These are phyloP conservation scores for Xerocomus nothofagi DNA, from an alignment of 1,284 basidiomycete genomes.

Conservation along the genomic window DNA sequence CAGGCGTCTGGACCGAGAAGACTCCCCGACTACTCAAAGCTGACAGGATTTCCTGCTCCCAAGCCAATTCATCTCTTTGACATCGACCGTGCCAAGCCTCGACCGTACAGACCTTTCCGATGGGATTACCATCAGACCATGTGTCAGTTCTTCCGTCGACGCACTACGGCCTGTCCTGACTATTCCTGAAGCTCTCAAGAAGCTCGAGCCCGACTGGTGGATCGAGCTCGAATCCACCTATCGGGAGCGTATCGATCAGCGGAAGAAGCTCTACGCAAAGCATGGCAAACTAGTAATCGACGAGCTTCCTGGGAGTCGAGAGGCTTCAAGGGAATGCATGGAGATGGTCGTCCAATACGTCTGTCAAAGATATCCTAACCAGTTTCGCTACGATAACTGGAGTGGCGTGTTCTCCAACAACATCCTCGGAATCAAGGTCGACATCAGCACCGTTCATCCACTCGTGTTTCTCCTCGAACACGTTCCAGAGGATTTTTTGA, in stretches of 20 bases:
- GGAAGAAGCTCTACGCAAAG: conserved; percentile 38
- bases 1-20: conserved; percentile 5
- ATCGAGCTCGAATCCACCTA: conserved; percentile 54
- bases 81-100: conserved; percentile 41
- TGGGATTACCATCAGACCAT: conserved; percentile 56
- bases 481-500: conserved; percentile 51
- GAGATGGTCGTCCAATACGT: conserved; percentile 52
- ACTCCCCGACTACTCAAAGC: conserved; percentile 37
- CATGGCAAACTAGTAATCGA: conserved; percentile 42
- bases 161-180: neutral
- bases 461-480: conserved; percentile 46
- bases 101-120: conserved; percentile 54
- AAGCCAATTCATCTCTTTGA: conserved; percentile 44
- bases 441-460: conserved; percentile 35
- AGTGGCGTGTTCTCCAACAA: conserved; percentile 42
- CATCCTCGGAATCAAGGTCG: conserved; percentile 39
- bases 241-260: conserved; percentile 41
- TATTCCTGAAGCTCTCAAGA: conserved; percentile 40
- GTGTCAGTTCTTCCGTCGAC: conserved; percentile 36
- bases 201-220: conserved; percentile 53
- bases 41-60: conserved; percentile 45
- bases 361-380: conserved; percentile 47
- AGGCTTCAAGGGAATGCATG: conserved; percentile 47
- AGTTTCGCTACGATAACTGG: conserved; percentile 39
- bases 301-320: conserved; percentile 42